These are phyloP conservation scores for Prototheca wickerhamii DNA, from an alignment of 163 green algal species.

Conservation along the genomic window DNA sequence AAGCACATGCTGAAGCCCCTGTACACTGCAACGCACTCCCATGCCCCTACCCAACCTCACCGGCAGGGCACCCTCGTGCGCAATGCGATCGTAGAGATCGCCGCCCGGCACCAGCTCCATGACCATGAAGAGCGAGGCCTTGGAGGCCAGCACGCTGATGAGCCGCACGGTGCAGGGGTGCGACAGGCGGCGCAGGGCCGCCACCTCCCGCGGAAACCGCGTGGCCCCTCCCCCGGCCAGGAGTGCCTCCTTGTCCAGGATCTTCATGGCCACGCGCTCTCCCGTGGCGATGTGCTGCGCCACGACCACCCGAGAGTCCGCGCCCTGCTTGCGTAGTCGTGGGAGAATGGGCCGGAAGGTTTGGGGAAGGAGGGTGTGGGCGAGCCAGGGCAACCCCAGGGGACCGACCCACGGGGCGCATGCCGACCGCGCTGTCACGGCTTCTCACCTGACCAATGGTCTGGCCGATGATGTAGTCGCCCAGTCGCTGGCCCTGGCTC, in stretches of 20 bases:
- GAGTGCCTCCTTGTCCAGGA: slow-evolving; percentile 26
- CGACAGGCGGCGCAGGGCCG: neutral
- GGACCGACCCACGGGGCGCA: neutral
- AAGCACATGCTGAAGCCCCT: neutral
- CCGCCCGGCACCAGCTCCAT: slow-evolving; percentile 54
- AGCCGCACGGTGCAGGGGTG: neutral
- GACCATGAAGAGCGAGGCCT: slow-evolving; percentile 41
- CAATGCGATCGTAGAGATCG: slow-evolving; percentile 52
- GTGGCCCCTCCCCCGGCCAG: neutral
- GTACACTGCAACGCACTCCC: neutral
- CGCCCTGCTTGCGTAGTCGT: slow-evolving; percentile 27
- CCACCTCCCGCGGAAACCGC: neutral
- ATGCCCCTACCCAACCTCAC: neutral
- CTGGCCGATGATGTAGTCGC: slow-evolving; percentile 37
- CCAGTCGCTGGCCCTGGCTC: neutral
- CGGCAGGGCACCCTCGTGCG: slow-evolving; percentile 39
- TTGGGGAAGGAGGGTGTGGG: neutral
- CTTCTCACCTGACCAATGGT: slow-evolving; percentile 47
- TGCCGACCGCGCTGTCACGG: neutral
- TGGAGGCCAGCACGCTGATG: neutral
- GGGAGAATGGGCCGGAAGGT: neutral
- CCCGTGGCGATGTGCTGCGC: slow-evolving; percentile 72
- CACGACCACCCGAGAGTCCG: slow-evolving; percentile 54
- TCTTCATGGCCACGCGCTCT: slow-evolving; percentile 52
- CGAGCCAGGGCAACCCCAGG: too few species aligned